These are phyloP conservation scores for Calonectria montana DNA, from an alignment of 2,329 filamentous ascomycete genomes.

Conservation along the genomic window DNA sequence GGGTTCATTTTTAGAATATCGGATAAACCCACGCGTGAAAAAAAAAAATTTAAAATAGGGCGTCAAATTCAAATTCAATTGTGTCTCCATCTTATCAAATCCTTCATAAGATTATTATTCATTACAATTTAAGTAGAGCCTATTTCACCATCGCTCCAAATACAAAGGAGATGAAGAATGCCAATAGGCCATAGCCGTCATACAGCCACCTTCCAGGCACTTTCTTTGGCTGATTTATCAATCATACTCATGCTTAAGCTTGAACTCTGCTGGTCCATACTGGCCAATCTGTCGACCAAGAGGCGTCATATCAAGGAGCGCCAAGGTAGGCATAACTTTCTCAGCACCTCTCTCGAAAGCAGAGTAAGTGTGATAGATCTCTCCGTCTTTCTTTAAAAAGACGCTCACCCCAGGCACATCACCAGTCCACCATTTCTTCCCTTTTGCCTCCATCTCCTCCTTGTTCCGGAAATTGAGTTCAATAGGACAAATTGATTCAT, in stretches of 20 bases:
- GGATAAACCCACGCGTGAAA: background rate
- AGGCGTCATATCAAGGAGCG: constrained; percentile 49
- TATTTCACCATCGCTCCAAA: too few species aligned
- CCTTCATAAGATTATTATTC: too few species aligned
- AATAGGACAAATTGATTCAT: constrained; percentile 40
- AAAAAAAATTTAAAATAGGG: too few species aligned
- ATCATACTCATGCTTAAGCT: constrained; percentile 41
- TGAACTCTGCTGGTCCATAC: constrained; percentile 42
- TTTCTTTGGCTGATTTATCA: background rate
- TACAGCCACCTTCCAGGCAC: background rate
- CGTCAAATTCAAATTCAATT: too few species aligned
- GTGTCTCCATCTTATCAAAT: too few species aligned
- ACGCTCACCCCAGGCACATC: constrained; percentile 53
- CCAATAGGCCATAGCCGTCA: background rate
- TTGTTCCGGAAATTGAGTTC: constrained; percentile 43
- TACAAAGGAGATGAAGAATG: background rate
- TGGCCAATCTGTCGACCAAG: constrained; percentile 46
- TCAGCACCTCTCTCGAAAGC: constrained; percentile 48
- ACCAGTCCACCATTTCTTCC: constrained; percentile 41
- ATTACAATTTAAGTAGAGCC: background rate
- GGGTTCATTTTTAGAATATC: background rate
- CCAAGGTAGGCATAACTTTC: constrained; percentile 44
- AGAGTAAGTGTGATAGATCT: constrained; percentile 53
- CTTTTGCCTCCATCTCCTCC: constrained; percentile 42
- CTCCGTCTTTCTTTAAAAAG: constrained; percentile 46